Evolutionary conservation across 768 basidiomycete species (phyloP).

Genomic region (Suillus paluster): DNA sequence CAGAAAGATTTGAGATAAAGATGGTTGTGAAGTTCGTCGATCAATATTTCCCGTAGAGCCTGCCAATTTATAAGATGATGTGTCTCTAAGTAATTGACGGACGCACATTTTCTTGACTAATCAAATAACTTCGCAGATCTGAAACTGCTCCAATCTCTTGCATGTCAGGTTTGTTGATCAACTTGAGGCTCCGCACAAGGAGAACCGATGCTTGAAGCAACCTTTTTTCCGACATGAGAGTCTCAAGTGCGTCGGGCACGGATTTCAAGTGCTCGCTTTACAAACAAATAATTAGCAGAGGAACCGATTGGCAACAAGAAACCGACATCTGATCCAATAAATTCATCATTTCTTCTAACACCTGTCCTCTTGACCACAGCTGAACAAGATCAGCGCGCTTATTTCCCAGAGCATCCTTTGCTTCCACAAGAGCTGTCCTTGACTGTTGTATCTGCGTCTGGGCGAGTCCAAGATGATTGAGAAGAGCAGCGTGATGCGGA

Average conservation of each 20-base stretch:
- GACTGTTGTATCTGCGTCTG: conserved; percentile 78
- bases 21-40: conserved; percentile 96
- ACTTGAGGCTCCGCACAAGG: conserved; percentile 85
- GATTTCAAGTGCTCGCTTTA: conserved; percentile 85
- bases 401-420: conserved; percentile 77
- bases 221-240: conserved; percentile 94
- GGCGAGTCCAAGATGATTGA: conserved; percentile 70
- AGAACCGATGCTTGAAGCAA: conserved; percentile 87
- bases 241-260: conserved; percentile 90
- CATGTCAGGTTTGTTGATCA: conserved; percentile 92
- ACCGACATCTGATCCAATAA: conserved; percentile 93
- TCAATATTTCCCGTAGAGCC: conserved; percentile 90
- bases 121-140: conserved; percentile 85
- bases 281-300: conserved; percentile 20
- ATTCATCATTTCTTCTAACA: conserved; percentile 93
- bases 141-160: conserved; percentile 93
- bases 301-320: conserved; percentile 9
- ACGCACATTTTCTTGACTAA: conserved; percentile 84
- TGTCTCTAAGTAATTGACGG: neutral
- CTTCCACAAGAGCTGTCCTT: conserved; percentile 71
- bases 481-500: conserved; percentile 83
- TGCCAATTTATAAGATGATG: conserved; percentile 36
- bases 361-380: conserved; percentile 87
- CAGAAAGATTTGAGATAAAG: conserved; percentile 97
- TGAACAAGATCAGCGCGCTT: conserved; percentile 90